Percentiles rank a stretch among this genome's conserved stretches.
phyloP scores from a whole-genome alignment of 176 grass and related monocot species.

The maize (Zea mays) region Zm-B73-REFERENCE-NAM-5.0 NC_050096.1:7510501-7511000 shows the following conservation, averaged over 20 bases:
- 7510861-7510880: conserved; percentile 35
- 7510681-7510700: conserved; percentile 60
- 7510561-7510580: conserved; percentile 77
- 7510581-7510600: conserved; percentile 77
- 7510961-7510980: conserved; percentile 56
- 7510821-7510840: background rate
- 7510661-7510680: conserved; percentile 71
- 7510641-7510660: conserved; percentile 59
- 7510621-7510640: conserved; percentile 41
- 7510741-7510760: conserved; percentile 58
- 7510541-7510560: conserved; percentile 54
- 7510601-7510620: conserved; percentile 49
- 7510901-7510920: conserved; percentile 15
- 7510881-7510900: background rate
- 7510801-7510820: background rate
- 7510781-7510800: conserved; percentile 45
- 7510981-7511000: conserved; percentile 46
- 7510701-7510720: conserved; percentile 75
- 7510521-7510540: conserved; percentile 60
- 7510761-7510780: conserved; percentile 22
- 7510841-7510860: background rate
- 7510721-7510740: conserved; percentile 60
- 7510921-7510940: conserved; percentile 25
- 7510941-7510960: conserved; percentile 52
- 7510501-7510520: conserved; percentile 31